Base-by-base conservation (phyloP, 495 filamentous ascomycete species). In the Penicillium crystallinum region DNA sequence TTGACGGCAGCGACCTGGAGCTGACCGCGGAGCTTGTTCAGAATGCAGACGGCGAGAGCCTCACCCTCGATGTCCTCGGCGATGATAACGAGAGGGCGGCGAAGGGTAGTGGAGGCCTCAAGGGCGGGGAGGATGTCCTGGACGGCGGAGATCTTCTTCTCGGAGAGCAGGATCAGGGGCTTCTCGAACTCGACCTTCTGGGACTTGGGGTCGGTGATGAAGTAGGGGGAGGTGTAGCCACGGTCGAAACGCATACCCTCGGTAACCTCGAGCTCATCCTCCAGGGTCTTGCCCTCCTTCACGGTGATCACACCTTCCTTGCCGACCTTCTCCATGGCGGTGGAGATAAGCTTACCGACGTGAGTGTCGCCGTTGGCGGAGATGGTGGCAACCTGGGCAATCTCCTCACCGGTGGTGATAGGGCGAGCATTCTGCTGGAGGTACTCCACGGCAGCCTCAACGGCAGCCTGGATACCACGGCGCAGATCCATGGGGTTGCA, bases 111-210 rank as follows among this genome's bases (percentile, higher is more conserved):
- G 55, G 95, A 97, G 61, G 88, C 87, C 77, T 98, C 93, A 48
- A 98, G 88, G 47, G 95, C 90, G 49, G 93, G 93, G 70, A 98
- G 90, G 69, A 98, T 96, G 75, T 98, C 93, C 77, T 96, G 89
- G 40, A 96, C 95, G 40, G 89, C 85, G 40, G 93, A 97, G 74
- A 98, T 98, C 85, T 98, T 98, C 88, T 96, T 96, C 84, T 98
- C 95, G 19, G 92, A 96, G 35, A 98, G 87, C 21, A 98, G 87
- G 73, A 98, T 90, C 60, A 98, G 77, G 57, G 93, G 93, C 84
- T 97, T 97, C 86, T 98, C 93, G 61, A 97, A 97, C 79, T 97
- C 93, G 48, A 97, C 90, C 85, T 97, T 98, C 71, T 95, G 89
- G 40, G 92, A 66, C 85, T 98, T 98, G 80, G 90, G 76, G 66